phyloP scores from a whole-genome alignment of 2,329 filamentous ascomycete species.

The Lecanosticta acicola region DNA sequence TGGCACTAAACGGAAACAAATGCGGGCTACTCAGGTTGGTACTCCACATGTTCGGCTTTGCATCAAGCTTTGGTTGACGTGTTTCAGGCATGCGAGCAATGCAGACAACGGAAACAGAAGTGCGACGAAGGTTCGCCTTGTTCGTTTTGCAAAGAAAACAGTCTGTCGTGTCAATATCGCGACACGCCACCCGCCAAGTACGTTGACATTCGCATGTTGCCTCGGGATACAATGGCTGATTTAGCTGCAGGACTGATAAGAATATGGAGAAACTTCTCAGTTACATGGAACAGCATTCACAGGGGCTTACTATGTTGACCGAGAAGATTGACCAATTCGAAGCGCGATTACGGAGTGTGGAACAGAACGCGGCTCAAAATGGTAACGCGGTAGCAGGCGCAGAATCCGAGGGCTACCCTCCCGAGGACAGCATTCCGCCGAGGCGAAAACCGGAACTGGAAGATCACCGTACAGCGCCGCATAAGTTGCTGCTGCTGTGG shows the following conservation, averaged over 20 bases:
- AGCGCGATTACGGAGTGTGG: slow-evolving; percentile 22
- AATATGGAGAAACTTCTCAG: slow-evolving; percentile 47
- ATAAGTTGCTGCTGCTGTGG: slow-evolving; percentile 66
- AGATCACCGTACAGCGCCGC: slow-evolving; percentile 86
- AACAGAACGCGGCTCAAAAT: slow-evolving; percentile 15
- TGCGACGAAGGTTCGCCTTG: slow-evolving; percentile 84
- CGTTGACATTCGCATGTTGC: slow-evolving; percentile 30
- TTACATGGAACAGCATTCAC: slow-evolving; percentile 37
- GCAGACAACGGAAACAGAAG: slow-evolving; percentile 80
- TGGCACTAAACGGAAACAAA: slow-evolving; percentile 30
- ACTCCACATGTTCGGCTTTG: neutral
- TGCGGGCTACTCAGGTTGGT: slow-evolving; percentile 34
- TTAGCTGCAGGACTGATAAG: slow-evolving; percentile 40
- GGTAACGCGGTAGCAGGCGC: slow-evolving; percentile 8
- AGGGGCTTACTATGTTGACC: slow-evolving; percentile 25
- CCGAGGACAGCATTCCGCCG: slow-evolving; percentile 33
- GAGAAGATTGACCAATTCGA: slow-evolving; percentile 25
- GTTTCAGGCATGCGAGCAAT: slow-evolving; percentile 78
- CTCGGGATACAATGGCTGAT: slow-evolving; percentile 16
- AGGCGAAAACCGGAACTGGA: slow-evolving; percentile 63
- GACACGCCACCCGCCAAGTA: slow-evolving; percentile 90
- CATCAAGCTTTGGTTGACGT: slow-evolving; percentile 14
- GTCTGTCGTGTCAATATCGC: slow-evolving; percentile 76
- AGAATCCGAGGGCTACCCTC: slow-evolving; percentile 4
- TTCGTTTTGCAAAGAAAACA: slow-evolving; percentile 80